Conservation (phyloP, 805 yeast genomes). For the Candida patagonica region DNA sequence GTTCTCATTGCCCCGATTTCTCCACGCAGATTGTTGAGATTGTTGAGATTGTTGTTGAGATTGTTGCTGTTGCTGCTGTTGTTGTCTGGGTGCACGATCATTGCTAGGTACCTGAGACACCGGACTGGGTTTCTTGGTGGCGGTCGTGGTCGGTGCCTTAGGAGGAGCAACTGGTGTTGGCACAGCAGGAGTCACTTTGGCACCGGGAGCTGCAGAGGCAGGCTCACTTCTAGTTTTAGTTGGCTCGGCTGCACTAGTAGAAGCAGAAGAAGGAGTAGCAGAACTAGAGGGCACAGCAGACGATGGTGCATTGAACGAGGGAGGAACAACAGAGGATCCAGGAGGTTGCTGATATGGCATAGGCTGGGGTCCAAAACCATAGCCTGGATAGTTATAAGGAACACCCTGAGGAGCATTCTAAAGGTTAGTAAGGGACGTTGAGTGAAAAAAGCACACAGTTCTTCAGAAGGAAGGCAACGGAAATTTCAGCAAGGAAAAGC, state of each 20-base stretch:
- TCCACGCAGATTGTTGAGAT: constrained; percentile 3
- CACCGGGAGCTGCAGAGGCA: constrained; percentile 7
- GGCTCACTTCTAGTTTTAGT: not conserved
- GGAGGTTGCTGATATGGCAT: too few relatives aligned
- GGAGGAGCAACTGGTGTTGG: too few relatives aligned
- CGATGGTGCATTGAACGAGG: not conserved
- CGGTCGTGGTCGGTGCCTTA: too few relatives aligned
- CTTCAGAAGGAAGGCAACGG: constrained; percentile 41
- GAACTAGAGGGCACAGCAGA: not conserved
- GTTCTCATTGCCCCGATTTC: not conserved
- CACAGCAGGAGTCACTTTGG: too few relatives aligned
- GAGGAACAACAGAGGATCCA: too few relatives aligned
- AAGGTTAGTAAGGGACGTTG: not conserved
- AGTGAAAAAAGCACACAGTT: not conserved
- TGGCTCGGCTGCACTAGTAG: constrained; percentile 8
- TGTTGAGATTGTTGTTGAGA: not conserved
- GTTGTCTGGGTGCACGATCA: too few relatives aligned
- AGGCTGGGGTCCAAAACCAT: too few relatives aligned
- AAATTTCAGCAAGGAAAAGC: constrained; percentile 28
- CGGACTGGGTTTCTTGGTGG: too few relatives aligned
- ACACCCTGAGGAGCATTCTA: not conserved
- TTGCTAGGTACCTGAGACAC: too few relatives aligned
- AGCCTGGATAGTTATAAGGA: not conserved
- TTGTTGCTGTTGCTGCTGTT: constrained; percentile 9
- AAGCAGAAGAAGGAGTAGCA: constrained; percentile 5